A percentile compares a stretch with the other conserved stretches of the same genome.
These are phyloP conservation scores for Apostasia ramifera DNA, from an alignment of 106 monocot genomes.

Conservation along the genomic window DNA sequence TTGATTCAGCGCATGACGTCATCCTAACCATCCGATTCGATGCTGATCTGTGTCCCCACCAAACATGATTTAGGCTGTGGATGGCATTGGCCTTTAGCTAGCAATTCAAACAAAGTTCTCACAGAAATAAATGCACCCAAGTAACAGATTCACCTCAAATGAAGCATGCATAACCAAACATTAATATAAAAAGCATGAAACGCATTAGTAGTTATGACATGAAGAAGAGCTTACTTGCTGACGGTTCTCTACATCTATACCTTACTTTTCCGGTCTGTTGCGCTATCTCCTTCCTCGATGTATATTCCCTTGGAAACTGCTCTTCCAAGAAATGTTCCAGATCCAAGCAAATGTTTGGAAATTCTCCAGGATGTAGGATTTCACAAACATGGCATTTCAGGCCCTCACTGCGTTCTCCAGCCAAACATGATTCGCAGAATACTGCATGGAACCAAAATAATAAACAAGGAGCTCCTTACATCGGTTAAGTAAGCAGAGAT, in stretches of 20 bases:
- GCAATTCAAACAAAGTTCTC: too few relatives aligned
- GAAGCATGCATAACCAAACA: neutral
- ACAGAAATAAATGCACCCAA: neutral
- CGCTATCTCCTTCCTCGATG: slow-evolving; percentile 18
- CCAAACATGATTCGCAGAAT: slow-evolving; percentile 49
- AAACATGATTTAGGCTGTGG: too few relatives aligned
- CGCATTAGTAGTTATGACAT: neutral
- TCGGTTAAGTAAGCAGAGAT: neutral
- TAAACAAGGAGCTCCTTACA: neutral
- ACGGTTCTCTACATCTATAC: slow-evolving; percentile 13
- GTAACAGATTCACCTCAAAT: neutral
- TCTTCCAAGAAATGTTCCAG: slow-evolving; percentile 57
- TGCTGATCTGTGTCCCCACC: too few relatives aligned
- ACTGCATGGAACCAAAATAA: slow-evolving; percentile 17
- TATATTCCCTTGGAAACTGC: slow-evolving; percentile 47
- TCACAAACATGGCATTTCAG: slow-evolving; percentile 43
- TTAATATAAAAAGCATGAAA: neutral
- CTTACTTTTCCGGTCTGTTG: slow-evolving; percentile 10
- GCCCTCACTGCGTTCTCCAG: slow-evolving; percentile 9
- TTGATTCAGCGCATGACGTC: too few relatives aligned
- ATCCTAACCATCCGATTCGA: too few relatives aligned
- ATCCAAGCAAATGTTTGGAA: slow-evolving; percentile 61
- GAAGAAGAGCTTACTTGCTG: slow-evolving; percentile 34
- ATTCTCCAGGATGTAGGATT: slow-evolving; percentile 39
- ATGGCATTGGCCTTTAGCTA: too few relatives aligned